phyloP scores from a whole-genome alignment of 1,139 yeast genomes.

The Suhomyces panamericanus region DNA sequence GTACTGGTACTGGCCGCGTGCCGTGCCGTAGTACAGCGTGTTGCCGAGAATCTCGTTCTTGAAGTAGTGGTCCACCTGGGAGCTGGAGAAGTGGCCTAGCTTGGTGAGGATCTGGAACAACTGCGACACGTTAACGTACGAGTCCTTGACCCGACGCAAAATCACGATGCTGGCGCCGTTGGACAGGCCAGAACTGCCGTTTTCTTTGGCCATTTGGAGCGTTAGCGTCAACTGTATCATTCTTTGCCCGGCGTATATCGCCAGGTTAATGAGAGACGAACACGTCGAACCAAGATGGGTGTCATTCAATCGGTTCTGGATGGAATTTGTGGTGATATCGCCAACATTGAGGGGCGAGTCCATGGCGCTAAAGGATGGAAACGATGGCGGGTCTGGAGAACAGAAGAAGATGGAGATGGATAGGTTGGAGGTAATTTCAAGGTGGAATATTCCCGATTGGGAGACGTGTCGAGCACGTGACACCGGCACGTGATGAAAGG shows the following conservation, averaged over 20 bases:
- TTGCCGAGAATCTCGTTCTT: conserved; percentile 36
- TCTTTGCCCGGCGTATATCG: conserved; percentile 40
- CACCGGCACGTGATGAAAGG: too few species aligned
- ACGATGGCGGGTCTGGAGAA: neutral
- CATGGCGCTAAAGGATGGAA: conserved; percentile 23
- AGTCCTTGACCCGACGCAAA: conserved; percentile 47
- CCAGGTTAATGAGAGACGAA: conserved; percentile 28
- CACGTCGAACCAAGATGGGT: conserved; percentile 34
- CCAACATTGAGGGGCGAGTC: conserved; percentile 50
- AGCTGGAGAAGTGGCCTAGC: conserved; percentile 27
- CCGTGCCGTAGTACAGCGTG: conserved; percentile 32
- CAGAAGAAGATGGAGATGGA: neutral
- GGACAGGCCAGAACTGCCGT: neutral
- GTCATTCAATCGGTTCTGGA: conserved; percentile 36
- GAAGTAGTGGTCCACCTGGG: conserved; percentile 33
- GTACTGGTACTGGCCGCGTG: conserved; percentile 16
- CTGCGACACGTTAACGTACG: conserved; percentile 44
- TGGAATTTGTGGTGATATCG: conserved; percentile 45
- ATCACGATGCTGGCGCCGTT: conserved; percentile 20
- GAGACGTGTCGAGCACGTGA: conserved; percentile 14
- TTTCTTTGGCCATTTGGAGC: conserved; percentile 15
- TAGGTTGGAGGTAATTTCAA: conserved; percentile 5
- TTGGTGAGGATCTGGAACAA: conserved; percentile 35
- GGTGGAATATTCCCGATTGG: conserved; percentile 9
- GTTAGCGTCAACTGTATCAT: conserved; percentile 37